Percentiles rank a stretch among this genome's conserved stretches.
These are phyloP conservation scores for Chiua virens DNA, from an alignment of 768 basidiomycete genomes.

Conservation along the genomic window DNA sequence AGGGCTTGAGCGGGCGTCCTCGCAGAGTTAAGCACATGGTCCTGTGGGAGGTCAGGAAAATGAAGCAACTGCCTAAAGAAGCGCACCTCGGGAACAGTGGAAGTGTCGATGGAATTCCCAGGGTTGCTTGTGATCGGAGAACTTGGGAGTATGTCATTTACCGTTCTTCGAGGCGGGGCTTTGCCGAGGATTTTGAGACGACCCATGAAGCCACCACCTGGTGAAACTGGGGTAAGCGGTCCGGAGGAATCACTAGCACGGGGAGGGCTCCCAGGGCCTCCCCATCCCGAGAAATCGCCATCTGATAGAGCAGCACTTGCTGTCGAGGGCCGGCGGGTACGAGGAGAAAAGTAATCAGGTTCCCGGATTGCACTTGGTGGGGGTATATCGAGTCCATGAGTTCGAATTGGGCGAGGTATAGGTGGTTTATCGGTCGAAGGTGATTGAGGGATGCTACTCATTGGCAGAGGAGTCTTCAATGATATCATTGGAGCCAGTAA, in stretches of 20 bases:
- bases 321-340: conserved; percentile 46
- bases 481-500: conserved; percentile 63
- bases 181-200: conserved; percentile 76
- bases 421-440: conserved; percentile 33
- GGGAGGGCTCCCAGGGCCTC: conserved; percentile 37
- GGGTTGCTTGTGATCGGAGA: conserved; percentile 22
- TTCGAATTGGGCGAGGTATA: conserved; percentile 39
- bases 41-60: conserved; percentile 16
- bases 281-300: conserved; percentile 50
- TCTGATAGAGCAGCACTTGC: conserved; percentile 43
- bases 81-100: conserved; percentile 26
- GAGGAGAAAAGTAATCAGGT: conserved; percentile 55
- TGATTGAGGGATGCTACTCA: conserved; percentile 45
- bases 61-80: neutral
- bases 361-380: conserved; percentile 30
- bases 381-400: conserved; percentile 44
- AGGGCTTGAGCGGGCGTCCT: conserved; percentile 57
- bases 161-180: conserved; percentile 39
- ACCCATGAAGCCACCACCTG: conserved; percentile 68
- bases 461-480: conserved; percentile 32
- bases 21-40: conserved; percentile 26
- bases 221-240: conserved; percentile 48
- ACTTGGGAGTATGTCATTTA: conserved; percentile 21
- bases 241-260: conserved; percentile 31
- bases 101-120: conserved; percentile 14